Evolutionary conservation across 768 basidiomycete species (phyloP), one percentile per base, ranked within the genome.

Genomic region (Termitomyces sp.): DNA sequence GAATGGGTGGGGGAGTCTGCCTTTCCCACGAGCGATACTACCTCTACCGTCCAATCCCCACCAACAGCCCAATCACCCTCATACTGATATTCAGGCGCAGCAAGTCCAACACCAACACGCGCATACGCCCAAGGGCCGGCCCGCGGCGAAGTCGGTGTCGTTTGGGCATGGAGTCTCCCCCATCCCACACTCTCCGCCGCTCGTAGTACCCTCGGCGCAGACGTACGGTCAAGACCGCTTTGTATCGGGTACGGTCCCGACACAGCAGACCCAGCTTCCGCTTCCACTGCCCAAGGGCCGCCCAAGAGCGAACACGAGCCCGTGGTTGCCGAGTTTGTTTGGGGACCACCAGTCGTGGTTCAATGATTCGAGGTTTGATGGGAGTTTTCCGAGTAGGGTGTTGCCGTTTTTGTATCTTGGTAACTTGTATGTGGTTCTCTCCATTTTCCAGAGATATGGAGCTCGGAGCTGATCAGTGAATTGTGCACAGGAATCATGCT

Each of bases 371-470:
- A 77, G 92, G 62, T 98, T 98, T 71, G 96, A 98, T 72, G 96
- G 96, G 49, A 94, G 91, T 68, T 96, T 98, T 78, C 96, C 96
- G 16, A 94, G 91, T 68, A 82, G 95, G 24, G 94, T 98, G 63
- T 74, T 97, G 62, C 93, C 93, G 59, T 95, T 93, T 76, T 80
- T 98, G 71, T 96, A 96, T 73, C 82, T 96, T n/a, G 94, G 95
- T 39, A 96, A 97, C 73, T 68, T 97, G 94, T 94, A 71, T 74
- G 93, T 89, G 12, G 22, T 53, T 59, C n/a, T 54, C 59, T 63
- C 61, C 60, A 60, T 66, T 55, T 60, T 35, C 38, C n/a, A n/a
- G 9, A 35, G 38, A n/a, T 33, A 15, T 38, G 40, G 16, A 39
- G 38, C 20, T 59, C 22, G 38, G 44, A 38, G 40, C 48, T 58